A percentile compares a stretch with the other conserved stretches of the same genome.
Evolutionary conservation across 1,139 yeast genomes (phyloP).

Genomic region (Taiozyma sp.): DNA sequence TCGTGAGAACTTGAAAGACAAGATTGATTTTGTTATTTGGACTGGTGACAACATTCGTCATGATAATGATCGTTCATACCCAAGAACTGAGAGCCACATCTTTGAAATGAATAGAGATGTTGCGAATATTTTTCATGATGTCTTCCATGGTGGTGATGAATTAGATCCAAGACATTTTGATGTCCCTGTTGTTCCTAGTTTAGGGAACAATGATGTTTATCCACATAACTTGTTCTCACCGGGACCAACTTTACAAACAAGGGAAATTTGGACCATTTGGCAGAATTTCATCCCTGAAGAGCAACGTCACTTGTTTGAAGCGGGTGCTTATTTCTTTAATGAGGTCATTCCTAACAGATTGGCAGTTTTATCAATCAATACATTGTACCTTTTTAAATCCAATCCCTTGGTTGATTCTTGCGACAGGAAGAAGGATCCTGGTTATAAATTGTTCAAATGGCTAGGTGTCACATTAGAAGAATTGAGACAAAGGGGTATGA

Average conservation of each 20-base stretch:
- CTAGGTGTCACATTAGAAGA: constrained; percentile 70
- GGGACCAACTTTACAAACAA: constrained; percentile 81
- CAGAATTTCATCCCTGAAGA: constrained; percentile 68
- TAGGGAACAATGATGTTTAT: constrained; percentile 85
- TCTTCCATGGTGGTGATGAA: constrained; percentile 40
- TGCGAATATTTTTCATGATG: constrained; percentile 45
- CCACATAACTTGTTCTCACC: constrained; percentile 83
- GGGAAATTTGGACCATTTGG: constrained; percentile 76
- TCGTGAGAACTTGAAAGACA: constrained; percentile 55
- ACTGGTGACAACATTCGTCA: constrained; percentile 88
- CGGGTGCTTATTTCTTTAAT: constrained; percentile 69
- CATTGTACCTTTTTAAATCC: constrained; percentile 67
- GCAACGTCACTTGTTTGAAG: constrained; percentile 68
- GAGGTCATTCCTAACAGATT: constrained; percentile 76
- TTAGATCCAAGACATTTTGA: constrained; percentile 38
- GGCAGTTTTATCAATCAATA: constrained; percentile 75
- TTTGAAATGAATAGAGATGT: constrained; percentile 63
- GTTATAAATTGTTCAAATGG: constrained; percentile 75
- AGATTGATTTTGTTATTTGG: constrained; percentile 84
- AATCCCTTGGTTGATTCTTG: constrained; percentile 85
- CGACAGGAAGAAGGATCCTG: constrained; percentile 68
- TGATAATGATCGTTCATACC: constrained; percentile 70
- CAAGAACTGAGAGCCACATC: constrained; percentile 68
- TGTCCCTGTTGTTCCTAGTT: constrained; percentile 56
- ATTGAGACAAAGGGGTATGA: constrained; percentile 68